A percentile compares a stretch with the other conserved stretches of the same genome.
Conservation (phyloP, 164 flowering plant genomes). For the Hamamelis virginiana region DNA sequence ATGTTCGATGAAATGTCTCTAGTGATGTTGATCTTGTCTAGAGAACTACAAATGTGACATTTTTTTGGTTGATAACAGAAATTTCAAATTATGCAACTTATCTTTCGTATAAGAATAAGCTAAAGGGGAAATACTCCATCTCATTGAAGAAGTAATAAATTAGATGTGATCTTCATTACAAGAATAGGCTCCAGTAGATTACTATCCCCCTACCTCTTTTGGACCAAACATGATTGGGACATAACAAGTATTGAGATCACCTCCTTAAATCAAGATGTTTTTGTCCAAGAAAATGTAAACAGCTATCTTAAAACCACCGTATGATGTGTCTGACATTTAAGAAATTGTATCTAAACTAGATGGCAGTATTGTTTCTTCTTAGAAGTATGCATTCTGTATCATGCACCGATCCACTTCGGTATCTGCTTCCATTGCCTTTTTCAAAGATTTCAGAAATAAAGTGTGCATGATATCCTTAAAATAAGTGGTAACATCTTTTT, state of each 20-base stretch:
- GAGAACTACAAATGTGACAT: background rate
- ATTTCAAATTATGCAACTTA: too few relatives aligned
- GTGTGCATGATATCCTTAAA: too few relatives aligned
- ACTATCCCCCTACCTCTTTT: background rate
- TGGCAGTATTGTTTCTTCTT: too few relatives aligned
- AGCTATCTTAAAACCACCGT: background rate
- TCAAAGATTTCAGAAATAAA: too few relatives aligned
- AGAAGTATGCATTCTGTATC: too few relatives aligned
- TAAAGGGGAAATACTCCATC: too few relatives aligned
- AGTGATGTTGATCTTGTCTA: background rate
- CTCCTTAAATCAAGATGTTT: background rate
- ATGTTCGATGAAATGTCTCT: constrained; percentile 17
- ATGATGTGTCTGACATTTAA: too few relatives aligned
- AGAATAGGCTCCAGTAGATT: background rate
- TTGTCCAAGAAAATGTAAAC: background rate
- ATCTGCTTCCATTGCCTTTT: too few relatives aligned
- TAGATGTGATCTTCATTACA: background rate
- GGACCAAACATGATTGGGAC: background rate
- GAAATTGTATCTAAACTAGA: too few relatives aligned
- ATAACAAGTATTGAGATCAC: background rate
- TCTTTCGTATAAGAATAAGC: background rate
- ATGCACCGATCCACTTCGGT: too few relatives aligned
- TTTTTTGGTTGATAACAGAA: too few relatives aligned
- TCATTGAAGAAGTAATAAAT: background rate
- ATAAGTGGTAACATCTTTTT: too few relatives aligned